Evolutionary conservation across 768 basidiomycete species (phyloP).

Genomic region (Boletus sp.): DNA sequence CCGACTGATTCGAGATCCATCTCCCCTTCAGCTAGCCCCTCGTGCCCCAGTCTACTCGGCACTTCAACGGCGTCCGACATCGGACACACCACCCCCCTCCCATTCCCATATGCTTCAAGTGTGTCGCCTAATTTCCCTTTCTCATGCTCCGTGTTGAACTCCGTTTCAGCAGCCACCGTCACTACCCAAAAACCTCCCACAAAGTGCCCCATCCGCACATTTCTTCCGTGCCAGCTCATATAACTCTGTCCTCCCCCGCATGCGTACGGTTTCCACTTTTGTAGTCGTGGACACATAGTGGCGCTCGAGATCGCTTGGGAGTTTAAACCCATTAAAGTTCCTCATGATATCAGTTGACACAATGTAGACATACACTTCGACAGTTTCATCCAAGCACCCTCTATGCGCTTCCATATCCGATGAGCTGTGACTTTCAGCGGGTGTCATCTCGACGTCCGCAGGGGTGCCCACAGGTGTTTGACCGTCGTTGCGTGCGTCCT

Average conservation of each 20-base stretch:
- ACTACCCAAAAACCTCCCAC: constrained; percentile 9
- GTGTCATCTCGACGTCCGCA: constrained; percentile 24
- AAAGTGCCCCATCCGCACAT: constrained; percentile 42
- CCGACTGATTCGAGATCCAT: constrained; percentile 25
- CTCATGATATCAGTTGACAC: constrained; percentile 78
- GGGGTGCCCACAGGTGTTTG: constrained; percentile 24
- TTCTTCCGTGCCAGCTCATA: constrained; percentile 47
- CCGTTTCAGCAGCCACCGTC: constrained; percentile 9
- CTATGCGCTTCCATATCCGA: too few relatives aligned
- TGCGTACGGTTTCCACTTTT: constrained; percentile 18
- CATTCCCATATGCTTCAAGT: constrained; percentile 6
- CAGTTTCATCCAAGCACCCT: too few relatives aligned
- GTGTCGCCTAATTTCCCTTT: neutral
- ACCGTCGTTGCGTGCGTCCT: constrained; percentile 33
- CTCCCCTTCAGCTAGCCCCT: constrained; percentile 18
- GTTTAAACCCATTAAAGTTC: constrained; percentile 70
- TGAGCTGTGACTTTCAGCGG: constrained; percentile 2
- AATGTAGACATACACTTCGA: constrained; percentile 94
- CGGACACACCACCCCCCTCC: too few relatives aligned
- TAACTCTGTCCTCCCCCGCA: constrained; percentile 24
- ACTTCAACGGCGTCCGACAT: constrained; percentile 2
- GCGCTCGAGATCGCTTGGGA: constrained; percentile 46
- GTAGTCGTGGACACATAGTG: constrained; percentile 16
- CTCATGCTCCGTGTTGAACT: constrained; percentile 1
- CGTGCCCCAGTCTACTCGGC: constrained; percentile 9